These are phyloP conservation scores for Anthostomella pinea DNA, from an alignment of 2,329 filamentous ascomycete genomes.

Conservation along the genomic window DNA sequence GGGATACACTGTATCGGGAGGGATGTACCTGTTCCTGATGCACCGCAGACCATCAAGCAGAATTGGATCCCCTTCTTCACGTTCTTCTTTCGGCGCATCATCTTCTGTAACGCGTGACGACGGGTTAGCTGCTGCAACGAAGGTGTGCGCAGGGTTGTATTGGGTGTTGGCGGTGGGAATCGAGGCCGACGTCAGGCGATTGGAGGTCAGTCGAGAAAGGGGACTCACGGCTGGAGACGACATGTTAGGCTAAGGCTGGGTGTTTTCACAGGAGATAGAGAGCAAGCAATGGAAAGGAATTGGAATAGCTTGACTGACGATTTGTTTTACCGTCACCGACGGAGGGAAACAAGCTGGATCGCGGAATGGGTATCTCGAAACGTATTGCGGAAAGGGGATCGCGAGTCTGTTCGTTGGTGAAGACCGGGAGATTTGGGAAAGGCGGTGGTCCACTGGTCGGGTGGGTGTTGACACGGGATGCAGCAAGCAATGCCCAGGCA, in stretches of 20 bases:
- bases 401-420: conserved; percentile 19
- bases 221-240: conserved; percentile 35
- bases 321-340: conserved; percentile 13
- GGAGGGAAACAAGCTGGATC: conserved; percentile 19
- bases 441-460: conserved; percentile 5
- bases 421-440: conserved; percentile 25
- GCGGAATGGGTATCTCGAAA: conserved; percentile 31
- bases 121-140: conserved; percentile 19
- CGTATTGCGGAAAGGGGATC: conserved; percentile 14
- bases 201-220: conserved; percentile 14
- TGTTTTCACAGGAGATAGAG: conserved; percentile 13
- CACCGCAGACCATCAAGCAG: conserved; percentile 99
- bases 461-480: too few relatives aligned
- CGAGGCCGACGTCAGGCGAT: conserved; percentile 10
- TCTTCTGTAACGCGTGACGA: conserved; percentile 59
- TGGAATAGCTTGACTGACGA: conserved; percentile 9
- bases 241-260: conserved; percentile 33
- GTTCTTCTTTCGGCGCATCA: conserved; percentile 99
- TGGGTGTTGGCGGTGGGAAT: not conserved
- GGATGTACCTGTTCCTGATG: conserved; percentile 88
- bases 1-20: conserved; percentile 6
- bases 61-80: conserved; percentile 99
- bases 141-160: conserved; percentile 1
- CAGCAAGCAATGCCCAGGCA: conserved; percentile 2
- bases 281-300: conserved; percentile 19